Evolutionary conservation across 2,329 filamentous ascomycete genomes (phyloP), one percentile per base, ranked within the genome.

Genomic region (Rutstroemia sp.): DNA sequence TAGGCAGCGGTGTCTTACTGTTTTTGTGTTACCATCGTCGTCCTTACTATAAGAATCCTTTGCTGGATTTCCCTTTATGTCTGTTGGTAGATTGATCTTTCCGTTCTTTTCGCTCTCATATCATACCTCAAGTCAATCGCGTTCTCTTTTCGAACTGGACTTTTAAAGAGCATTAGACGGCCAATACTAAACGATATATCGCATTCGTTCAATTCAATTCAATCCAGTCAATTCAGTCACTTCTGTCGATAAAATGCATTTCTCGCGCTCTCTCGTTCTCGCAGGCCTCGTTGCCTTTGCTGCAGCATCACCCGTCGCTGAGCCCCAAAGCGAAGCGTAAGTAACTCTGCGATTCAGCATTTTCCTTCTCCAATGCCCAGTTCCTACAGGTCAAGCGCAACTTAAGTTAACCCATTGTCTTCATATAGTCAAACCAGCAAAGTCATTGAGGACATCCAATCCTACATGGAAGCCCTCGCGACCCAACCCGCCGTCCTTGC

Each of bases 401-500:
- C 16, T n/a, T 16, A 23, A 21, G 17, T 19, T 42, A 46, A 52
- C 10, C 39, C 17, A 44, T 27, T 23, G 9, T 41, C 38, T 14
- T 14, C 41, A 21, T 10, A 19, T n/a, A 60, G 55, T 10, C 52
- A 59, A 54, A 39, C 48, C 19, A 51, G 47, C 37, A 25, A 52
- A 49, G 23, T 51, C 23, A 19, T 54, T 14, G 42, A 53, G 17
- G 50, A 54, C 10, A 21, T 60, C 25, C 14, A 48, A 46, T 57
- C 50, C 2, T 57, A 56, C 25, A 16, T 51, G 25, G 3, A 38
- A 30, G 39, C 17, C 16, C 37, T 61, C 5, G 47, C 46, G 21
- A 57, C 58, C 6, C 39, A 61, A 9, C 25, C 60, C 14, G 55
- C 47, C 16, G 9, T 55, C 39, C 25, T 52, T 48, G 49, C 57